These are phyloP conservation scores for Phytophthora sp. DNA, from an alignment of 352 stramenopile genomes.

Conservation along the genomic window DNA sequence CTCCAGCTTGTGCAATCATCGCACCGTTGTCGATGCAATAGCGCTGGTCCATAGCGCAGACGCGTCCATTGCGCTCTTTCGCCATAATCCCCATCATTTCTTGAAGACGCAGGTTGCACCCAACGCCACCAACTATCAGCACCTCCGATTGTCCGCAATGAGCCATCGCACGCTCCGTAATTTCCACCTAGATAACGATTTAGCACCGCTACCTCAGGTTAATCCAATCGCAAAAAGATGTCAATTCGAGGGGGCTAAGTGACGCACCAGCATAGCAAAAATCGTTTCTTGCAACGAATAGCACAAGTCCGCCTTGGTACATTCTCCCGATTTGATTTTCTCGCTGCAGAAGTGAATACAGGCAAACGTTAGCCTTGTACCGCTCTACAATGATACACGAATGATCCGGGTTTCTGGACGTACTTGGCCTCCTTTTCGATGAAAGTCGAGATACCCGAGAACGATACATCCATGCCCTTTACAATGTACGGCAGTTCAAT, in stretches of 20 bases:
- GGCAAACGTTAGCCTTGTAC: not conserved
- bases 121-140: conserved; percentile 99
- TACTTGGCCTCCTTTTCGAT: conserved; percentile 95
- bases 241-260: not conserved
- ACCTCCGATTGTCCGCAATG: conserved; percentile 97
- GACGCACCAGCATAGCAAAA: conserved; percentile 98
- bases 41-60: conserved; percentile 99
- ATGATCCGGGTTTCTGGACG: not conserved
- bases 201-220: not conserved
- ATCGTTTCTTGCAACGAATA: conserved; percentile 99
- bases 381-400: not conserved
- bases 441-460: conserved; percentile 97
- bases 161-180: conserved; percentile 99
- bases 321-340: conserved; percentile 86
- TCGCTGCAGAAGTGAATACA: conserved; percentile 41
- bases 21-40: conserved; percentile 99
- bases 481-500: conserved; percentile 99
- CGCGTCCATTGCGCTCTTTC: conserved; percentile 91
- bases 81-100: conserved; percentile 99
- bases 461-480: conserved; percentile 99
- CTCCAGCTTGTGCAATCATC: conserved; percentile 99
- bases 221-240: not conserved
- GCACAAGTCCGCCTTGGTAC: conserved; percentile 97
- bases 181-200: conserved; percentile 90
- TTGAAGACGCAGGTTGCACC: conserved; percentile 93